Evolutionary conservation across 2,329 filamentous ascomycete genomes (phyloP).

Genomic region (Fusarium neocosmosporiellum): DNA sequence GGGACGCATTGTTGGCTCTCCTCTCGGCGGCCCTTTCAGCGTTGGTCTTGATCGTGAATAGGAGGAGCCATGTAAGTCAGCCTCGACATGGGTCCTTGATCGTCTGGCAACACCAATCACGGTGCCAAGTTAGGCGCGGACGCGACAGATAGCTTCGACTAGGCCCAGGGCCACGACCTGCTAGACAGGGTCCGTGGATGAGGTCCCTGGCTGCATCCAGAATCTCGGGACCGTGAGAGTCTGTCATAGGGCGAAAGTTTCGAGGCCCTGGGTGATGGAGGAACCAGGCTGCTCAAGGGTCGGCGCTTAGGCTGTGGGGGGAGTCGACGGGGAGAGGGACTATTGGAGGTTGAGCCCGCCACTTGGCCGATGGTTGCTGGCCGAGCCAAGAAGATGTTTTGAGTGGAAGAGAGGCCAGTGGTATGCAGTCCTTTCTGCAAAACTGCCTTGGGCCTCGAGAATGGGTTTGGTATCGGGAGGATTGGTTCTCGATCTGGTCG

Average conservation of each 20-base stretch:
- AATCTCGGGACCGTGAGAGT: conserved; percentile 33
- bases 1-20: conserved; percentile 28
- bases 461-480: conserved; percentile 5
- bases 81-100: conserved; percentile 30
- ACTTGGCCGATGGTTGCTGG: conserved; percentile 33
- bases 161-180: background rate
- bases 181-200: conserved; percentile 12
- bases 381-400: conserved; percentile 11
- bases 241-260: conserved; percentile 21
- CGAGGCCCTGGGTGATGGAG: conserved; percentile 9
- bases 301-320: conserved; percentile 44
- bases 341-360: conserved; percentile 39
- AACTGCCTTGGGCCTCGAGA: conserved; percentile 12
- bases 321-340: conserved; percentile 6
- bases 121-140: conserved; percentile 40
- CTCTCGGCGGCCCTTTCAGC: conserved; percentile 19
- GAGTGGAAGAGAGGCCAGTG: conserved; percentile 15
- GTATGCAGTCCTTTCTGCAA: background rate
- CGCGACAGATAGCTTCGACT: conserved; percentile 34
- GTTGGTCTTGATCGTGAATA: conserved; percentile 38
- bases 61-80: conserved; percentile 29
- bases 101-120: conserved; percentile 42
- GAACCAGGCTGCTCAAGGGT: conserved; percentile 15
- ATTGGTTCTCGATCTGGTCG: background rate
- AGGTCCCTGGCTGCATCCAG: conserved; percentile 25